Evolutionary conservation across 805 yeast species (phyloP).

Genomic region (Lipomyces orientalis): DNA sequence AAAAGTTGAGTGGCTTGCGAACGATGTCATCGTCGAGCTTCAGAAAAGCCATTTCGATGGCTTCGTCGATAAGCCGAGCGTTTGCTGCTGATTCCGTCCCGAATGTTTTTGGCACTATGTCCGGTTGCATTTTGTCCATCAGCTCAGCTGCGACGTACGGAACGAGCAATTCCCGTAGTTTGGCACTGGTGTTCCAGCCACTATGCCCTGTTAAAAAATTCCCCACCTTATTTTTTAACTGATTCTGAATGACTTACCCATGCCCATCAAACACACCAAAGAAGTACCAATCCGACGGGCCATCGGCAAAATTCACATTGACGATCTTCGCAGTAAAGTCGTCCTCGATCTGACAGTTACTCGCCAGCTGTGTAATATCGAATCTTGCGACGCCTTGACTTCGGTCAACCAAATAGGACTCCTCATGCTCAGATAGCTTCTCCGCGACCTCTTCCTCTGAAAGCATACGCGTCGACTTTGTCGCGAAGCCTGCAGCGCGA

Average conservation of each 20-base stretch:
- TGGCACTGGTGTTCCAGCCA: constrained; percentile 92
- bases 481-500: constrained; percentile 20
- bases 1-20: constrained; percentile 68
- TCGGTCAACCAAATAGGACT: constrained; percentile 77
- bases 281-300: constrained; percentile 80
- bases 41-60: constrained; percentile 79
- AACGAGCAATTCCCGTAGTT: constrained; percentile 77
- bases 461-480: constrained; percentile 42
- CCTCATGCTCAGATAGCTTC: constrained; percentile 73
- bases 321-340: constrained; percentile 81
- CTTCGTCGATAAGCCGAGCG: constrained; percentile 64
- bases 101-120: not conserved
- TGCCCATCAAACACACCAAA: constrained; percentile 98
- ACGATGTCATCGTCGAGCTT: constrained; percentile 88
- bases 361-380: constrained; percentile 87
- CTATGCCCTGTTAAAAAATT: constrained; percentile 43
- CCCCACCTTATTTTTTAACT: not conserved
- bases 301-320: constrained; percentile 45
- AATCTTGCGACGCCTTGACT: constrained; percentile 82
- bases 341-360: constrained; percentile 94
- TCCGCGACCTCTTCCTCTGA: constrained; percentile 74
- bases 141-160: constrained; percentile 78
- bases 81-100: constrained; percentile 52
- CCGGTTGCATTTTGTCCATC: constrained; percentile 59
- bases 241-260: constrained; percentile 44